Conservation (phyloP, 768 basidiomycete genomes). For the Trametes cubensis region DNA sequence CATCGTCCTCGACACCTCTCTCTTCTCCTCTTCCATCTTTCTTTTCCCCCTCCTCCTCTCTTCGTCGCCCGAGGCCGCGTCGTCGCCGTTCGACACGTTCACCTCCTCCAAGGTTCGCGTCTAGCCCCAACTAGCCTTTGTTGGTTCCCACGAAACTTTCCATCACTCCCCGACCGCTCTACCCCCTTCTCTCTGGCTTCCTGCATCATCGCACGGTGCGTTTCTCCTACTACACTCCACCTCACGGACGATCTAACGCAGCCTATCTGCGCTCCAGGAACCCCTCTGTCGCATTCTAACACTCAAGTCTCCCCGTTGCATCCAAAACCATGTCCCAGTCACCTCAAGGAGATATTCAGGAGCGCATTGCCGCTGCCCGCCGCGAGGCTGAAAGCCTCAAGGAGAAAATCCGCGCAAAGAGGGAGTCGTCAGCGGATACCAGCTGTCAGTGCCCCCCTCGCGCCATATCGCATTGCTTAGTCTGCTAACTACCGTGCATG, state of each 20-base stretch:
- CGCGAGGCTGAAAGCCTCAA: constrained; percentile 96
- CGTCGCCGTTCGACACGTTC: constrained; percentile 8
- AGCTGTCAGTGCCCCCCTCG: constrained; percentile 66
- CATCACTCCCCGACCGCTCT: constrained; percentile 24
- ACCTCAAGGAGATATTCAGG: constrained; percentile 78
- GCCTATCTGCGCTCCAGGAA: neutral
- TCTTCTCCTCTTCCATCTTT: constrained; percentile 17
- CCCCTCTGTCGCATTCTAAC: neutral
- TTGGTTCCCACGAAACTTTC: constrained; percentile 27
- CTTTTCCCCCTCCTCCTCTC: constrained; percentile 16
- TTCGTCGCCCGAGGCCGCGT: constrained; percentile 1
- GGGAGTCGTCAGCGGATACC: constrained; percentile 97
- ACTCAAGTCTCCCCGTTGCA: neutral
- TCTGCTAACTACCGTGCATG: neutral
- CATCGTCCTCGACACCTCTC: constrained; percentile 17
- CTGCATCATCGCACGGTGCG: constrained; percentile 21
- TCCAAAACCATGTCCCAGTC: constrained; percentile 66
- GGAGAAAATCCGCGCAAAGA: constrained; percentile 97
- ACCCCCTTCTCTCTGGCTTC: constrained; percentile 17
- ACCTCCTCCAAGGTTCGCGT: neutral
- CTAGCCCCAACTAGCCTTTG: constrained; percentile 13
- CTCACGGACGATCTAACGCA: neutral
- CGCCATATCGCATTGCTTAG: neutral
- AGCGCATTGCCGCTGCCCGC: constrained; percentile 93
- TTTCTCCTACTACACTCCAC: neutral